Evolutionary conservation across 1,139 yeast species (phyloP), one percentile per base, ranked within the genome.

Genomic region (Pichia sp.): DNA sequence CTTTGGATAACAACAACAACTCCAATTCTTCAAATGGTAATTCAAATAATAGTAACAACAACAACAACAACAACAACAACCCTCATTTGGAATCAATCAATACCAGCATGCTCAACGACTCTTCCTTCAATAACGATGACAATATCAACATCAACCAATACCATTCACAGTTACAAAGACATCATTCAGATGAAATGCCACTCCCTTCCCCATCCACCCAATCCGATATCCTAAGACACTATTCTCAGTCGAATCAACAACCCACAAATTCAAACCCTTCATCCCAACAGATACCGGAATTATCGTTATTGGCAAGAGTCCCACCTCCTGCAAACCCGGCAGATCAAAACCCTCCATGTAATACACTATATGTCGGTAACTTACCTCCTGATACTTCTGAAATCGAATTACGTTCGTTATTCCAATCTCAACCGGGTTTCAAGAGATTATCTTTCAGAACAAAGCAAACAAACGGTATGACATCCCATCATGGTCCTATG

Each of bases 291-390:
- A 36, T 85, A n/a, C 89, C 88, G 12, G 93, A 85, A 61, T 71
- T 85, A 54, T 81, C 89, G 2, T 68, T 85, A 42, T 68, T 85
- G 42, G 89, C 91, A 0, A 69, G 88, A 53, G 89, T 91, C 21
- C 91, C 96, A 33, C 96, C 97, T 1, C 98, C 98, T 4, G 96
- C 96, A 3, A 93, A 93, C 60, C 99, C 99, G 1, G 99, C 99
- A 3, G 99, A 93, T 67, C 99, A 93, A 68, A 93, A 93, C 62
- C 99, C 99, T 10, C 99, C 99, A 8, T 93, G 99, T 70, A 93
- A 93, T 66, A 93, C 99, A 0, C 73, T 93, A 49, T 93, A 93
- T 60, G 99, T 93, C 44, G 99, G 99, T 20, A 93, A 93, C 65
- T 75, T 93, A 59, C 99, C 99, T 4, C 96, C 96, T 11, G 97